phyloP scores from a whole-genome alignment of 129 eudicot species.

The Arctium minus region DNA sequence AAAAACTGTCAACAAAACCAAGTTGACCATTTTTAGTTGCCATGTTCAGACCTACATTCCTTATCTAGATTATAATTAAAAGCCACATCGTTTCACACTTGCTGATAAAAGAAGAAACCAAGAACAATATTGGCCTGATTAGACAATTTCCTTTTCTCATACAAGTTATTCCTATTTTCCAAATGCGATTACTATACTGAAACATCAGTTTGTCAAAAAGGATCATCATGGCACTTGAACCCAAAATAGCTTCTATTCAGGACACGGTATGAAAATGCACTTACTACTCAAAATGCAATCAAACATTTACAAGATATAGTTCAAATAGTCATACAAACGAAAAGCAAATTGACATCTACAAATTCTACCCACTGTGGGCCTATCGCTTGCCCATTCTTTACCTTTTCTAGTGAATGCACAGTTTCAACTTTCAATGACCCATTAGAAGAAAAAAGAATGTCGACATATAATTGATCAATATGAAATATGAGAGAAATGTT shows the following conservation, averaged over 20 bases:
- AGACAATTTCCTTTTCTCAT: background rate
- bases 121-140: background rate
- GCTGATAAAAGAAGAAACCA: slow-evolving; percentile 6
- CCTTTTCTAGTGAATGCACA: background rate
- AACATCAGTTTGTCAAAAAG: background rate
- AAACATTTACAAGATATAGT: background rate
- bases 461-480: background rate
- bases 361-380: slow-evolving; percentile 5
- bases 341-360: background rate
- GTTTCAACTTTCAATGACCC: background rate
- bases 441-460: background rate
- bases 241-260: background rate
- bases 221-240: background rate
- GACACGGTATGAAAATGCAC: background rate
- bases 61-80: background rate
- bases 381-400: background rate
- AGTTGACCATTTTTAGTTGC: slow-evolving; percentile 11
- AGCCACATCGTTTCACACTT: background rate
- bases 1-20: background rate
- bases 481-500: background rate
- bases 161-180: background rate
- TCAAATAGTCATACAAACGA: background rate
- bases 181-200: background rate
- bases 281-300: background rate
- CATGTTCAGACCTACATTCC: slow-evolving; percentile 11